A percentile compares a stretch with the other conserved stretches of the same genome.
These are phyloP conservation scores for Colletotrichum karsti DNA, from an alignment of 2,329 filamentous ascomycete genomes.

Conservation along the genomic window DNA sequence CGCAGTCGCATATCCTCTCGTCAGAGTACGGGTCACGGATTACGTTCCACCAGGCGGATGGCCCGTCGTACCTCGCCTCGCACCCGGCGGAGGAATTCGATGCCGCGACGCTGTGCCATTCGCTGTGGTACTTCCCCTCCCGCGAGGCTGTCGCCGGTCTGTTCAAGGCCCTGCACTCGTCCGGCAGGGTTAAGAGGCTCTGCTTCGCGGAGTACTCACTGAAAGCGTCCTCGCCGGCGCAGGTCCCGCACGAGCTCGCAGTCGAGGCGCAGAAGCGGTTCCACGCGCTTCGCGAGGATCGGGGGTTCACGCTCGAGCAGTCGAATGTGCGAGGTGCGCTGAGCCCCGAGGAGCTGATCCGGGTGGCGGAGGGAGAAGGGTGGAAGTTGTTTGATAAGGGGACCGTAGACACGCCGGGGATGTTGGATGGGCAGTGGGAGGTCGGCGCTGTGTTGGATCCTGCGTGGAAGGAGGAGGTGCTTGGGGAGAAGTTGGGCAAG, in stretches of 20 bases:
- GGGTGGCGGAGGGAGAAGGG: constrained; percentile 6
- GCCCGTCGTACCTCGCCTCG: constrained; percentile 9
- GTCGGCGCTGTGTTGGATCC: constrained; percentile 17
- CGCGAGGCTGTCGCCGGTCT: not conserved
- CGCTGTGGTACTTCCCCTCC: constrained; percentile 27
- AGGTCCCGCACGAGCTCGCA: constrained; percentile 22
- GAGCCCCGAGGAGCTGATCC: constrained; percentile 5
- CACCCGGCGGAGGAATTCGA: not conserved
- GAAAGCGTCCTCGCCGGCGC: not conserved
- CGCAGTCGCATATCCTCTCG: constrained; percentile 12
- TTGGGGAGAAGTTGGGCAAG: not conserved
- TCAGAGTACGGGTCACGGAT: not conserved
- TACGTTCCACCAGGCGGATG: constrained; percentile 11
- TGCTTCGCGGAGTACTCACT: constrained; percentile 23
- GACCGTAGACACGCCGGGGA: constrained; percentile 7
- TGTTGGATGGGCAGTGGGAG: constrained; percentile 26
- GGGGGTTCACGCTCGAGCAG: not conserved
- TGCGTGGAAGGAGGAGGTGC: constrained; percentile 1
- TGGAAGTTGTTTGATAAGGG: constrained; percentile 15
- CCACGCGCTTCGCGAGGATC: not conserved
- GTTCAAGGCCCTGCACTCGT: not conserved
- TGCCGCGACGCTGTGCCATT: constrained; percentile 20
- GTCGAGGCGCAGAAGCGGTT: constrained; percentile 13
- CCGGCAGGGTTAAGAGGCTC: not conserved
- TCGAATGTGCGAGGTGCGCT: constrained; percentile 24